These are phyloP conservation scores for Colletotrichum zoysiae DNA, from an alignment of 2,329 filamentous ascomycete genomes.

Conservation along the genomic window DNA sequence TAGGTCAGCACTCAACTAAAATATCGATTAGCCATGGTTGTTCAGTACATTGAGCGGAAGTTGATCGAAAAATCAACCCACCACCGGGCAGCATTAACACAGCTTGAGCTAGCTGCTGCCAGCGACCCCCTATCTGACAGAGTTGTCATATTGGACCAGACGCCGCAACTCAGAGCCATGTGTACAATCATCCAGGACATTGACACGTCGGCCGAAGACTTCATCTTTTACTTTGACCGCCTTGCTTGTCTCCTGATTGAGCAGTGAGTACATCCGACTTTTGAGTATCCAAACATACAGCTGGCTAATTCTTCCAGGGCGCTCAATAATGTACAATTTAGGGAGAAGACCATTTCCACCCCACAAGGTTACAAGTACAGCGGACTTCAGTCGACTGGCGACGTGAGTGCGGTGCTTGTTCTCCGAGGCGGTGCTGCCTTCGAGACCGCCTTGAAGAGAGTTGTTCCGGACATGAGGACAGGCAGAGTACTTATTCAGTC, in stretches of 20 bases:
- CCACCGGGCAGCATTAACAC: conserved; percentile 83
- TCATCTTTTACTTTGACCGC: conserved; percentile 97
- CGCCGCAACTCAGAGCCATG: conserved; percentile 86
- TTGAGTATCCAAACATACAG: not conserved
- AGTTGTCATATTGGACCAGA: conserved; percentile 80
- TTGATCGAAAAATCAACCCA: conserved; percentile 86
- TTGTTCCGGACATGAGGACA: conserved; percentile 92
- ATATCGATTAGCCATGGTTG: conserved; percentile 79
- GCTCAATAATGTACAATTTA: conserved; percentile 81
- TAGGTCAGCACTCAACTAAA: conserved; percentile 18
- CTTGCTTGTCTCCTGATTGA: conserved; percentile 88
- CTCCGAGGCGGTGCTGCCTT: conserved; percentile 90
- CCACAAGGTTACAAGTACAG: conserved; percentile 77
- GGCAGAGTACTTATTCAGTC: conserved; percentile 93
- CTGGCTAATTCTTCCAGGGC: conserved; percentile 63
- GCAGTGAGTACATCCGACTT: conserved; percentile 60
- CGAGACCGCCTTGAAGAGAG: conserved; percentile 87
- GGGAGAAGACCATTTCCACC: conserved; percentile 74
- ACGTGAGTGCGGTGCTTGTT: conserved; percentile 87
- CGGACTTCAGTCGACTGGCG: conserved; percentile 78
- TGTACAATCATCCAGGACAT: conserved; percentile 90
- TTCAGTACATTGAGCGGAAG: conserved; percentile 90
- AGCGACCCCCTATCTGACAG: conserved; percentile 80
- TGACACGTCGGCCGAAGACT: conserved; percentile 85
- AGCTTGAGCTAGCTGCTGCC: conserved; percentile 78